These are phyloP conservation scores for Fusarium haematococcum DNA, from an alignment of 2,329 filamentous ascomycete genomes.

Conservation along the genomic window DNA sequence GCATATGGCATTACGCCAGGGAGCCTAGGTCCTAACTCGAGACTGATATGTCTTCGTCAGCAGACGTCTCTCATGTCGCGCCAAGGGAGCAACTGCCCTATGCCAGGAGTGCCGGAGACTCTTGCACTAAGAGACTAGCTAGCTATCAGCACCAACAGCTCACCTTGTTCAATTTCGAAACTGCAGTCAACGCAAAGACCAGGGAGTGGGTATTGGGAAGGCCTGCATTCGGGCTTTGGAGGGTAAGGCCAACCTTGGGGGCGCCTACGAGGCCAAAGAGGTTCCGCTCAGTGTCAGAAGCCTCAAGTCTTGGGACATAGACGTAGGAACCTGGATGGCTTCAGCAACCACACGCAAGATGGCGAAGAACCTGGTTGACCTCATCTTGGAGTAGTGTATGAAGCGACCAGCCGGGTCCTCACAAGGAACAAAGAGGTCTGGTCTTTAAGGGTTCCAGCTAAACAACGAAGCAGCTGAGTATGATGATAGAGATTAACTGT, in stretches of 20 bases:
- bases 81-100: too few species aligned
- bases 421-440: background rate
- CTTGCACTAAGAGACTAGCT: too few species aligned
- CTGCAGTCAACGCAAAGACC: too few species aligned
- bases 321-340: background rate
- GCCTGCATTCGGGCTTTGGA: accelerated
- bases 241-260: background rate
- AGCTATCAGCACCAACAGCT: too few species aligned
- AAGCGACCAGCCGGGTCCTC: background rate
- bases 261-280: background rate
- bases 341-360: background rate
- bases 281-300: background rate
- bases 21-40: background rate
- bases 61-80: too few species aligned
- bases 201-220: background rate
- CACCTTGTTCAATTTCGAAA: background rate
- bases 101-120: too few species aligned
- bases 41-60: background rate
- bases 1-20: too few species aligned
- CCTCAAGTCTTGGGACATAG: background rate
- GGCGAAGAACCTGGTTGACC: background rate
- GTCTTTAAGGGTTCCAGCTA: background rate
- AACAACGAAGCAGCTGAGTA: background rate
- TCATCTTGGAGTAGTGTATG: background rate
- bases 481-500: background rate